phyloP scores from a whole-genome alignment of 31 red algal genomes.

The Odonthalia washingtoniensis region DNA sequence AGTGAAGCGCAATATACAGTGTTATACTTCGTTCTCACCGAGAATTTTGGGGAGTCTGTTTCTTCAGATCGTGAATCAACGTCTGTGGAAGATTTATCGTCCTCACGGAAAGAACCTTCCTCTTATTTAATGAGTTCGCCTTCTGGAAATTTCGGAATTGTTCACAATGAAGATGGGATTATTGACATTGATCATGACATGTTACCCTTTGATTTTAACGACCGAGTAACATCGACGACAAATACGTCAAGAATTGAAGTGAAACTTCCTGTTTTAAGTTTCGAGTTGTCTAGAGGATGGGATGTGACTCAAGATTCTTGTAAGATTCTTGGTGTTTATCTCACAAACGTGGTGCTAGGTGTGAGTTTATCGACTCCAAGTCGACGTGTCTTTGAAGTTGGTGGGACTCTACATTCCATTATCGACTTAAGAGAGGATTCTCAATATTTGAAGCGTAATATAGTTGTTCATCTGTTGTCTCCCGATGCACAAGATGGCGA shows the following conservation, averaged over 20 bases:
- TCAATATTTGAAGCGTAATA: background rate
- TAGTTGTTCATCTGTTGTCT: constrained; percentile 44
- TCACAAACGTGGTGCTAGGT: constrained; percentile 31
- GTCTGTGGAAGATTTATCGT: background rate
- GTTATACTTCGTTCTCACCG: too few species aligned
- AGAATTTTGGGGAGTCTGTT: constrained; percentile 68
- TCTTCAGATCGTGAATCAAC: constrained; percentile 36
- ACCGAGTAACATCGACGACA: too few species aligned
- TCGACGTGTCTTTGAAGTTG: constrained; percentile 58
- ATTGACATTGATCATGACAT: too few species aligned
- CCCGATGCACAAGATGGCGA: background rate
- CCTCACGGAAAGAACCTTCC: too few species aligned
- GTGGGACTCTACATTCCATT: constrained; percentile 30
- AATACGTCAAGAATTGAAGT: background rate
- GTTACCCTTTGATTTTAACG: background rate
- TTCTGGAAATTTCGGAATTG: background rate
- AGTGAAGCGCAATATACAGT: constrained; percentile 89
- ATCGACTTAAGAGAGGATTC: constrained; percentile 56
- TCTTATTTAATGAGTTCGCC: too few species aligned
- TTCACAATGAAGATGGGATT: background rate
- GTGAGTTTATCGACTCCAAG: constrained; percentile 35
- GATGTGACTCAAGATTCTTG: constrained; percentile 52
- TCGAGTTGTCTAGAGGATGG: constrained; percentile 77
- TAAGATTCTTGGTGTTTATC: constrained; percentile 55
- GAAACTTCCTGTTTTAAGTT: constrained; percentile 27